Evolutionary conservation across 192 early-diverging fungal species (phyloP).

Genomic region (Geranomyces variabilis): DNA sequence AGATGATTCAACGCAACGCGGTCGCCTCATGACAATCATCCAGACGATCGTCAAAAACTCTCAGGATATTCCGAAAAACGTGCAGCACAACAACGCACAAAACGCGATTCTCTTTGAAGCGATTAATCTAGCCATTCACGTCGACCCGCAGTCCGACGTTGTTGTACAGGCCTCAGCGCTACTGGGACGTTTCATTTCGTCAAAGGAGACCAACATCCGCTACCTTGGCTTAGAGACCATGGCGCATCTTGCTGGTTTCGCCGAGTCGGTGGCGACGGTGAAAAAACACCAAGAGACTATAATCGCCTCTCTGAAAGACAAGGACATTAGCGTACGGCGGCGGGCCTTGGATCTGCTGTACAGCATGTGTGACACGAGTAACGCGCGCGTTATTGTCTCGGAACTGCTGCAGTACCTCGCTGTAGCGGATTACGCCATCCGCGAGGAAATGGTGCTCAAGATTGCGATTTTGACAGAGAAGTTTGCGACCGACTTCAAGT

Average conservation of each 20-base stretch:
- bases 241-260: constrained; percentile 77
- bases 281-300: constrained; percentile 74
- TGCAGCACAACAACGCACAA: constrained; percentile 97
- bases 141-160: constrained; percentile 86
- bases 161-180: constrained; percentile 82
- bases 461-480: constrained; percentile 99
- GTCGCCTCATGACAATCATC: constrained; percentile 69
- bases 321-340: constrained; percentile 95
- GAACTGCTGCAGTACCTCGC: constrained; percentile 92
- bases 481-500: constrained; percentile 94
- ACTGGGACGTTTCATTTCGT: constrained; percentile 86
- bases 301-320: constrained; percentile 89
- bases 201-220: constrained; percentile 97
- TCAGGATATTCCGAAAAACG: constrained; percentile 89
- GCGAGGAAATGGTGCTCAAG: constrained; percentile 98
- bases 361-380: constrained; percentile 92
- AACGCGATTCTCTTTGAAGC: constrained; percentile 98
- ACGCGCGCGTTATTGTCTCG: constrained; percentile 82
- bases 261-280: constrained; percentile 80
- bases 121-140: constrained; percentile 91
- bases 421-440: constrained; percentile 85
- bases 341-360: constrained; percentile 94
- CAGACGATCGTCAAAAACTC: constrained; percentile 76
- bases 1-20: constrained; percentile 19
- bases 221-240: constrained; percentile 97